Evolutionary conservation across 345 rosid genomes (phyloP).

Genomic region (Dimocarpus longan): DNA sequence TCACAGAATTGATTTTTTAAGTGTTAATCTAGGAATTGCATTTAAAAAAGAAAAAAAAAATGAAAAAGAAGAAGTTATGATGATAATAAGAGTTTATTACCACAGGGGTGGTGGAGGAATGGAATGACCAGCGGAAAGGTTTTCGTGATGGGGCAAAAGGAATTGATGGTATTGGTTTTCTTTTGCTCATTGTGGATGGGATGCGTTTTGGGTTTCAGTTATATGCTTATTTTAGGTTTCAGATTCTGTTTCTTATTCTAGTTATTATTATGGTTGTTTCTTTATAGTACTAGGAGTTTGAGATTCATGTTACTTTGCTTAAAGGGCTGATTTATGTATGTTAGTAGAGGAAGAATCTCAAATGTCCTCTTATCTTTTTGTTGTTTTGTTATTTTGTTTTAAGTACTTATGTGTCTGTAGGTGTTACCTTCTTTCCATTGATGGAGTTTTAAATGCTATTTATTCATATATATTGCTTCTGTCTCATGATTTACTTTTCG

Average conservation of each 20-base stretch:
- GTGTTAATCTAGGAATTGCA: slow-evolving; percentile 19
- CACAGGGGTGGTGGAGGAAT: slow-evolving; percentile 18
- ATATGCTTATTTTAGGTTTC: slow-evolving; percentile 25
- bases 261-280: slow-evolving; percentile 21
- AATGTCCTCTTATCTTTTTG: slow-evolving; percentile 28
- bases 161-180: slow-evolving; percentile 17
- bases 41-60: slow-evolving; percentile 7
- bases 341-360: slow-evolving; percentile 41
- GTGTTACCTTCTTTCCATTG: slow-evolving; percentile 31
- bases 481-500: neutral
- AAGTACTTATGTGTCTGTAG: slow-evolving; percentile 25
- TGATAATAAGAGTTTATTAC: slow-evolving; percentile 27
- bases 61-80: neutral
- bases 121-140: slow-evolving; percentile 8
- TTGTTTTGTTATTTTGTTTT: slow-evolving; percentile 16
- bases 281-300: slow-evolving; percentile 23
- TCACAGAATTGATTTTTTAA: slow-evolving; percentile 47
- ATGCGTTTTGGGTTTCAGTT: slow-evolving; percentile 26
- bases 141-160: slow-evolving; percentile 11
- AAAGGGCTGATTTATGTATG: slow-evolving; percentile 16
- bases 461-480: slow-evolving; percentile 25
- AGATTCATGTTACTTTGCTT: slow-evolving; percentile 31
- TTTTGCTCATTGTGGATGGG: slow-evolving; percentile 22
- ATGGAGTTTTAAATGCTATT: slow-evolving; percentile 28
- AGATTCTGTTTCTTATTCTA: slow-evolving; percentile 12